Evolutionary conservation across 148 eudicot species (phyloP), one percentile per base, ranked within the genome.

Genomic region (Cornus florida): DNA sequence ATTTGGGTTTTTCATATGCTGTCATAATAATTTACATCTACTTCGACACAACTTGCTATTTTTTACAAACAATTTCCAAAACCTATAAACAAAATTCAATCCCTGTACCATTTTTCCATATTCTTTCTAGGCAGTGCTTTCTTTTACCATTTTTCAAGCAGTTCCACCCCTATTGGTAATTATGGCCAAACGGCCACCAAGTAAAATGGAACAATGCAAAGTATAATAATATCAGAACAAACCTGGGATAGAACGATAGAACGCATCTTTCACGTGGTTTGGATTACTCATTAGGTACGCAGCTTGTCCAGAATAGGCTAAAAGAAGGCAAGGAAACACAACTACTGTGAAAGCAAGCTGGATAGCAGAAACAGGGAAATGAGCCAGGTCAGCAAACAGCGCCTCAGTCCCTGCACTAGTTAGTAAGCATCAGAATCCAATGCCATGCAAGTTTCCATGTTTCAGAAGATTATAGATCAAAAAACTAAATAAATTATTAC

Each of bases 211-310:
- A 20, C 66, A 62, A 62, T 17, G 66, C 66, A 16, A 23, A 68
- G 16, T 19, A 59, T 46, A 43, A 41, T 12, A 17, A 53, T 70
- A 74, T 67, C n/a, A 38, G 13, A 35, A 75, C 81, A 72, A 80
- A 93, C 99, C 98, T 86, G 99, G 99, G 80, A 96, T 96, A 24
- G 99, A 96, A 67, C 87, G 98, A 81, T 96, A 96, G 83, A 96
- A 96, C 69, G 97, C 97, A 88, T 96, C 94, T 32, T 38, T 46
- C 7, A 88, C 95, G 84, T 96, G 99, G 10, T 87, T 92, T 62
- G 81, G 84, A 80, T 96, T 87, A 73, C 90, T 74, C 86, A 89
- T 87, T 67, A 96, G 95, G 81, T 93, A 96, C 32, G 99, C 99
- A 64, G 99, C 99, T 85, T 96, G 99, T 62, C 99, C 99, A 53